Conservation (phyloP, 768 basidiomycete species). For the Xerocomus spinulosus region DNA sequence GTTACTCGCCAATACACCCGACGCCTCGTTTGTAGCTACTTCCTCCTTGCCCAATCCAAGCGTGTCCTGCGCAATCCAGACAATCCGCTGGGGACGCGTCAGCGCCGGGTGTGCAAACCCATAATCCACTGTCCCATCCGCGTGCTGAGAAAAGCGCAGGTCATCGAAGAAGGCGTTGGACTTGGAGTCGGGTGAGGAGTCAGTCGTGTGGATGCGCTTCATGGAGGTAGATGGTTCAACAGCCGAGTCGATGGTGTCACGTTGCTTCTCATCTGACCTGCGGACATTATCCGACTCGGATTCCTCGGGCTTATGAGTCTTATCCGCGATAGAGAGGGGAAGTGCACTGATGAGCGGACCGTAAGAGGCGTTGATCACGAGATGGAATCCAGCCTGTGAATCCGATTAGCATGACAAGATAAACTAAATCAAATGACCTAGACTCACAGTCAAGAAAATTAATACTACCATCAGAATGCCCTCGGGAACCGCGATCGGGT, state of each 20-base stretch:
- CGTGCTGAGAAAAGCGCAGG: constrained; percentile 21
- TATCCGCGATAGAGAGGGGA: constrained; percentile 75
- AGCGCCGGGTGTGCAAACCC: constrained; percentile 89
- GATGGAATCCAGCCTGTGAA: constrained; percentile 58
- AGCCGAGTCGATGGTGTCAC: constrained; percentile 10
- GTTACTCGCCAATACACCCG: constrained; percentile 48
- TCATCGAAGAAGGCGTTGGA: constrained; percentile 12
- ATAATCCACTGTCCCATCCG: constrained; percentile 38
- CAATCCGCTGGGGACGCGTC: constrained; percentile 61
- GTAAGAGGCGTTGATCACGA: constrained; percentile 74
- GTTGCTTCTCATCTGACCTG: constrained; percentile 15
- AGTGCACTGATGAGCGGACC: constrained; percentile 70
- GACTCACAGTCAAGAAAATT: constrained; percentile 72
- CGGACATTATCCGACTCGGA: not conserved
- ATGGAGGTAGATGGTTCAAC: constrained; percentile 3
- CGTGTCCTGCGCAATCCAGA: constrained; percentile 83
- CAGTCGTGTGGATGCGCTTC: not conserved
- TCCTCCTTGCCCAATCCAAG: constrained; percentile 53
- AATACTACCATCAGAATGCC: constrained; percentile 83
- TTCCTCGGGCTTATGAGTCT: constrained; percentile 40
- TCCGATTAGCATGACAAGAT: not conserved
- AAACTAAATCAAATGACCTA: no score
- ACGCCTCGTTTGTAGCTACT: constrained; percentile 47
- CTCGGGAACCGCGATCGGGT: constrained; percentile 61
- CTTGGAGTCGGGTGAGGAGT: constrained; percentile 5